Conservation (phyloP, 805 yeast genomes). For the Hanseniaspora nectarophila region DNA sequence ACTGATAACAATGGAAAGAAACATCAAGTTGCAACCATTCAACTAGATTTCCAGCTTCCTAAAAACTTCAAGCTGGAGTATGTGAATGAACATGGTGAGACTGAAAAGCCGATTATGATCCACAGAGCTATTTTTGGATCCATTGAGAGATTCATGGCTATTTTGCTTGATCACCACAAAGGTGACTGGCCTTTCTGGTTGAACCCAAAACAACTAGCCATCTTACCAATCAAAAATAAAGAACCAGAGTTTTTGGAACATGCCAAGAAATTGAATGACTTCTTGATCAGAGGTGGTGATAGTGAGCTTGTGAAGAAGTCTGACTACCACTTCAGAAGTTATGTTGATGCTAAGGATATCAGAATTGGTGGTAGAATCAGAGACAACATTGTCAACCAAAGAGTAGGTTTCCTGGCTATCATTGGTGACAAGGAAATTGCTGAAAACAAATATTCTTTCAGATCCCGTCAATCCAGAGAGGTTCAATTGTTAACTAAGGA, state of each 20-base stretch:
- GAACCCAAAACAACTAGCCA: slow-evolving; percentile 77
- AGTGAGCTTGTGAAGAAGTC: slow-evolving; percentile 39
- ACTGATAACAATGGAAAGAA: slow-evolving; percentile 67
- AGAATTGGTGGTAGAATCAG: slow-evolving; percentile 72
- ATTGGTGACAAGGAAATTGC: slow-evolving; percentile 77
- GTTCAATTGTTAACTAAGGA: slow-evolving; percentile 36
- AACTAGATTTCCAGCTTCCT: slow-evolving; percentile 89
- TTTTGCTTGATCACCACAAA: slow-evolving; percentile 74
- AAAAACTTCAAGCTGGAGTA: slow-evolving; percentile 66
- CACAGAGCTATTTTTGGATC: slow-evolving; percentile 96
- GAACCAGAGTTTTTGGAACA: slow-evolving; percentile 36
- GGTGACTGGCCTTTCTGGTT: slow-evolving; percentile 99
- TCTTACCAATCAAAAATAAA: slow-evolving; percentile 63
- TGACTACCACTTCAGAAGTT: slow-evolving; percentile 55
- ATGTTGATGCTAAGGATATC: slow-evolving; percentile 60
- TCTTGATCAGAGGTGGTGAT: slow-evolving; percentile 34
- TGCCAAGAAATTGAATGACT: slow-evolving; percentile 32
- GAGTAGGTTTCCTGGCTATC: slow-evolving; percentile 69
- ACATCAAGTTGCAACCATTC: slow-evolving; percentile 93
- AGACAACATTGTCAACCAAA: slow-evolving; percentile 53
- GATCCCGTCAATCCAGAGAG: slow-evolving; percentile 43
- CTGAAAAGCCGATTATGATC: slow-evolving; percentile 76
- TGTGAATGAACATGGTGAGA: slow-evolving; percentile 39
- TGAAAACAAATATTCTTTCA: slow-evolving; percentile 46
- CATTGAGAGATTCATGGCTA: slow-evolving; percentile 81